phyloP scores from a whole-genome alignment of 805 yeast species.

The Ogataea naganishii region DNA sequence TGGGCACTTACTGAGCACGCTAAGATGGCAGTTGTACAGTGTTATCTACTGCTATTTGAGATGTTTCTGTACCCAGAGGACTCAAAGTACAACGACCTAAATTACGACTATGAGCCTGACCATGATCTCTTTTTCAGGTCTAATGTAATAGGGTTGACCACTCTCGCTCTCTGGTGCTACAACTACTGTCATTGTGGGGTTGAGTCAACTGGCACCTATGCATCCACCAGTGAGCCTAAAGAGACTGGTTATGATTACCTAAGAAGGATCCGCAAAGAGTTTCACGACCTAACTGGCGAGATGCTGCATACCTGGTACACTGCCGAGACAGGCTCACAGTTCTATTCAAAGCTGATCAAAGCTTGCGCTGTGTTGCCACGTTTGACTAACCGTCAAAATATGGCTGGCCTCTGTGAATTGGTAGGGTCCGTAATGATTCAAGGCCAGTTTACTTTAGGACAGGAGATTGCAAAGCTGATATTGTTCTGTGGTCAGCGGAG shows the following conservation, averaged over 20 bases:
- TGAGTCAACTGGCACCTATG: conserved; percentile 21
- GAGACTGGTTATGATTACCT: conserved; percentile 46
- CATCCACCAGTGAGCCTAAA: conserved; percentile 5
- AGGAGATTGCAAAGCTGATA: conserved; percentile 45
- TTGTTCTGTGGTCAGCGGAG: conserved; percentile 47
- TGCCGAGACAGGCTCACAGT: conserved; percentile 23
- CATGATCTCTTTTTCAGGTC: conserved; percentile 40
- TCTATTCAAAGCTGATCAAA: conserved; percentile 31
- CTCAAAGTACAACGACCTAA: conserved; percentile 28
- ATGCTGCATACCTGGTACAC: conserved; percentile 25
- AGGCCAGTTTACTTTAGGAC: conserved; percentile 48
- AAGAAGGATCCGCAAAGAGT: conserved; percentile 35
- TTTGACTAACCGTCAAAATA: conserved; percentile 35
- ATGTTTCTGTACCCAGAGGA: conserved; percentile 51
- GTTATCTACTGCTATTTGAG: conserved; percentile 53
- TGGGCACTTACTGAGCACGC: conserved; percentile 45
- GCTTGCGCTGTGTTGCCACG: conserved; percentile 31
- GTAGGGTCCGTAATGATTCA: conserved; percentile 30
- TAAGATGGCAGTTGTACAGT: conserved; percentile 47
- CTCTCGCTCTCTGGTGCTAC: conserved; percentile 44
- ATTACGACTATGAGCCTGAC: conserved; percentile 40
- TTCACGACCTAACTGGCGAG: conserved; percentile 25
- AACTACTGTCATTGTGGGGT: conserved; percentile 39
- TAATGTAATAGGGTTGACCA: conserved; percentile 31
- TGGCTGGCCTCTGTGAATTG: conserved; percentile 46